Percentiles rank a stretch among this genome's conserved stretches.
phyloP scores from a whole-genome alignment of 1,139 yeast genomes.

The Kodamaea derodonti region DNA sequence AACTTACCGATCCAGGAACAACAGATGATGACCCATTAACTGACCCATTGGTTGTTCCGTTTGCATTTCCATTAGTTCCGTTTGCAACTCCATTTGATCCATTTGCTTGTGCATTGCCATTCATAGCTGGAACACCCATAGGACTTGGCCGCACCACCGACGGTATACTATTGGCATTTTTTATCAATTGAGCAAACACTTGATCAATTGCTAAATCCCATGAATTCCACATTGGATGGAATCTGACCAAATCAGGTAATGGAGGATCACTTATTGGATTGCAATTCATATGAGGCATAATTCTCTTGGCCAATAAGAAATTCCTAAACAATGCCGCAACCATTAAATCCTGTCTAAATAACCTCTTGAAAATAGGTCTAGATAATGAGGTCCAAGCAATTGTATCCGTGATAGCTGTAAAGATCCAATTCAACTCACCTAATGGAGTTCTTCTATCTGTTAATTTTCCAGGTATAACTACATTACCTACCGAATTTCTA shows the following conservation, averaged over 20 bases:
- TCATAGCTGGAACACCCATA: not conserved
- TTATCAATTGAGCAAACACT: conserved; percentile 68
- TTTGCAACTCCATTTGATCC: conserved; percentile 20
- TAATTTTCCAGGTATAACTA: conserved; percentile 80
- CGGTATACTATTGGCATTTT: conserved; percentile 15
- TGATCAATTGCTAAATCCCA: conserved; percentile 98
- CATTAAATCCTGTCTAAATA: conserved; percentile 93
- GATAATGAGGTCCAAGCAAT: conserved; percentile 96
- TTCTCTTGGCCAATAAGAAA: conserved; percentile 84
- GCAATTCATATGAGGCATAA: conserved; percentile 91
- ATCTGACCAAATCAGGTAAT: conserved; percentile 73
- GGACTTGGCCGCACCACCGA: not conserved
- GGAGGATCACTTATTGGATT: conserved; percentile 95
- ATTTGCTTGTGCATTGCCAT: conserved; percentile 9
- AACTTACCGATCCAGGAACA: not conserved
- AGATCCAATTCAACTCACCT: conserved; percentile 96
- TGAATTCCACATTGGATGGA: conserved; percentile 96
- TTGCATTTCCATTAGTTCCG: conserved; percentile 11
- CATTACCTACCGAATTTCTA: conserved; percentile 53
- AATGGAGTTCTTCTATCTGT: conserved; percentile 93
- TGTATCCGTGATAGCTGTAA: conserved; percentile 96
- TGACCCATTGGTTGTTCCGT: conserved; percentile 1
- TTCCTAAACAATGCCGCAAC: conserved; percentile 95
- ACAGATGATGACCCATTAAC: not conserved
- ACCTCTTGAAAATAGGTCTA: conserved; percentile 79